These are phyloP conservation scores for Plasmodium ovale DNA, from an alignment of 169 alveolate species.

Conservation along the genomic window DNA sequence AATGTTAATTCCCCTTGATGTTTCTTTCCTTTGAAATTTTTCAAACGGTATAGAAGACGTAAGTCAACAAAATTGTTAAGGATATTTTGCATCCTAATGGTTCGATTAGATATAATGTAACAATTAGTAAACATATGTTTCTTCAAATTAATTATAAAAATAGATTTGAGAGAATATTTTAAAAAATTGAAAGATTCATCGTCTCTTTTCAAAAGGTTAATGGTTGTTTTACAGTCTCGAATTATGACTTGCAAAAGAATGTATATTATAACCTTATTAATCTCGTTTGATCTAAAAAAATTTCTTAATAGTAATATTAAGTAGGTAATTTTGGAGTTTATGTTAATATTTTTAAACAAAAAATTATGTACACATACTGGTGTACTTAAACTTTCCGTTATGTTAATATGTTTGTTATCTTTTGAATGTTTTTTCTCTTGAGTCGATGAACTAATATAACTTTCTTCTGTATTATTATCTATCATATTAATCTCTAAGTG, in stretches of 20 bases:
- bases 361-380: conserved; percentile 72
- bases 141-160: conserved; percentile 50
- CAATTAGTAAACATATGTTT: conserved; percentile 59
- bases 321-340: conserved; percentile 66
- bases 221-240: conserved; percentile 61
- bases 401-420: conserved; percentile 20
- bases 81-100: conserved; percentile 53
- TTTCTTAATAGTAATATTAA: conserved; percentile 43
- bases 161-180: conserved; percentile 40
- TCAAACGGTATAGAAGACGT: conserved; percentile 28
- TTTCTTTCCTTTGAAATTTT: background rate
- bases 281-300: conserved; percentile 55
- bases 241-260: conserved; percentile 47
- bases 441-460: background rate
- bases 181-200: conserved; percentile 60
- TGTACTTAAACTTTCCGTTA: conserved; percentile 36
- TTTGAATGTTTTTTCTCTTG: background rate
- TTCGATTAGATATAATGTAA: conserved; percentile 55
- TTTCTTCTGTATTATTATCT: background rate
- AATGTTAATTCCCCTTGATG: too few relatives aligned
- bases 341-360: conserved; percentile 61
- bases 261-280: conserved; percentile 49
- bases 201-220: conserved; percentile 61
- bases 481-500: conserved; percentile 14
- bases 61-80: conserved; percentile 54